Evolutionary conservation across 169 alveolate genomes (phyloP), one percentile per base, ranked within the genome.

Genomic region (Plasmodium chabaudi): DNA sequence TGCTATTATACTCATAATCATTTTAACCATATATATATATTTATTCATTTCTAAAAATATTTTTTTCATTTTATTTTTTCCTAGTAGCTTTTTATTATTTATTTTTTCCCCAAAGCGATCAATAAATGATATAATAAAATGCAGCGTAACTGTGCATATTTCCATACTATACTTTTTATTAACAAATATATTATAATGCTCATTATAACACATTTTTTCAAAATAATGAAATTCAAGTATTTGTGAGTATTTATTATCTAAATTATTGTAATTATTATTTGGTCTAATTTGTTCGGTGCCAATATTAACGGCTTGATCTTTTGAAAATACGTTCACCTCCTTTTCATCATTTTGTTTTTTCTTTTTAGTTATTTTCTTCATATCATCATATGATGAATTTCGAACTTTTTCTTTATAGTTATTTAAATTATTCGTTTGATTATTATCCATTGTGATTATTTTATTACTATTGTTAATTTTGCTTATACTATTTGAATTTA

Each of bases 31-130:
- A 53, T 74, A 74, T 15, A 74, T 49, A 74, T 74, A 74, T 61
- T 74, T 74, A 47, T 74, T 74, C 63, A 74, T 65, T 63, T 74
- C 88, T 46, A 74, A 55, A 19, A 60, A 74, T 46, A 74, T 56
- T 73, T 61, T 39, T 12, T 60, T 44, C 34, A 6, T 61, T 17
- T 23, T 74, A 9, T 55, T 74, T 13, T 27, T 46, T 9, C 44
- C 42, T 34, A 34, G 42, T 34, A 23, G 9, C 46, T 61, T 65
- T 55, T 53, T 27, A 10, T 39, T 2, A 9, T 57, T 72, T 49
- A 13, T 25, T 23, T 56, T 39, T 23, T 61, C 42, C 47, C 25
- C 42, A 74, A 61, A 61, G 15, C 49, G 39, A 17, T 74, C 88
- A 3, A 74, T 74, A 74, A 74, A 74, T 25, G 55, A 55, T 17